These are phyloP conservation scores for Mycena maculata DNA, from an alignment of 768 basidiomycete genomes.

Conservation along the genomic window DNA sequence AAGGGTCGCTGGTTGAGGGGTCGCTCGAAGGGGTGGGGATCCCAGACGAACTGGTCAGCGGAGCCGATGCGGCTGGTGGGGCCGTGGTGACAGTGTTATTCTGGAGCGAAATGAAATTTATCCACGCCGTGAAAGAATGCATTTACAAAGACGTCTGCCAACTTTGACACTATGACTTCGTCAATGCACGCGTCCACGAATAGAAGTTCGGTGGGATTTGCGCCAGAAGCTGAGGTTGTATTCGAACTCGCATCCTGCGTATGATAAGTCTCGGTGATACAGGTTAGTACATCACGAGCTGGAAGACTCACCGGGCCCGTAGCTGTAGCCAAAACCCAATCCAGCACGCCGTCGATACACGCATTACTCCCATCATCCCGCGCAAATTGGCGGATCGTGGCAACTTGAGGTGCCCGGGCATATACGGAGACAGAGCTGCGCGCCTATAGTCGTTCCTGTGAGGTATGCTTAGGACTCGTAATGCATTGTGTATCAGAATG, in stretches of 20 bases:
- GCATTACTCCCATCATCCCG: neutral
- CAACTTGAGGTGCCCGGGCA: neutral
- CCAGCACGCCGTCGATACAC: neutral
- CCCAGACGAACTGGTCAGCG: no score
- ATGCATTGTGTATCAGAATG: no score
- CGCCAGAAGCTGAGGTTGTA: neutral
- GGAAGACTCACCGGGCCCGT: neutral
- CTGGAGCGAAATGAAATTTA: no score
- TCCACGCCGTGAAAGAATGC: no score
- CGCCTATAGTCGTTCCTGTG: neutral
- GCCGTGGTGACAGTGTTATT: no score
- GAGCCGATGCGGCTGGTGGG: no score
- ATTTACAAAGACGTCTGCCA: no score
- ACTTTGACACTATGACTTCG: neutral
- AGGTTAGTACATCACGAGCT: neutral
- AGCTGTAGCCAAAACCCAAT: neutral
- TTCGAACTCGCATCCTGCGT: neutral
- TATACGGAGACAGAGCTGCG: neutral
- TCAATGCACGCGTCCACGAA: neutral
- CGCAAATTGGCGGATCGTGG: neutral
- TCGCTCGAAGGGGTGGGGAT: no score
- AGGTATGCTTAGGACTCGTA: no score
- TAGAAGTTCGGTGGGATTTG: neutral
- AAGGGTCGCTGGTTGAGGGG: no score
- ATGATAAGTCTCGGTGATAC: no score